phyloP scores from a whole-genome alignment of 192 early-diverging fungal species.

The Polychytrium aggregatum region DNA sequence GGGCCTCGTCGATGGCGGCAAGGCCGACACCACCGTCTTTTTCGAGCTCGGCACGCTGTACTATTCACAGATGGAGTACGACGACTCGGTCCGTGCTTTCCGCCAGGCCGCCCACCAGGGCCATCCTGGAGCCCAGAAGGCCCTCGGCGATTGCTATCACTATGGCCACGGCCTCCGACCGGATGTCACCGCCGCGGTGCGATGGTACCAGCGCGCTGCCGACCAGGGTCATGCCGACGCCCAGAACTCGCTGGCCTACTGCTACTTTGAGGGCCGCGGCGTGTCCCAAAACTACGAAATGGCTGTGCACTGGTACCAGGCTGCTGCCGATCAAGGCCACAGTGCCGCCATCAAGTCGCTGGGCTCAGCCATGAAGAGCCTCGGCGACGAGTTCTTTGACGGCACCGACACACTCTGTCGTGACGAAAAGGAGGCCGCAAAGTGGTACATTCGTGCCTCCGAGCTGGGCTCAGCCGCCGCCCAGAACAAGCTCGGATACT shows the following conservation, averaged over 20 bases:
- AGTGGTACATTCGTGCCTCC: constrained; percentile 27
- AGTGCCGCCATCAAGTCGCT: too few relatives aligned
- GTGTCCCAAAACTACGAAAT: background rate
- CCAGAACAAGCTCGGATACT: constrained; percentile 31
- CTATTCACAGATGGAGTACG: too few relatives aligned
- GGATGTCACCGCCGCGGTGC: constrained; percentile 13
- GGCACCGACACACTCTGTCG: too few relatives aligned
- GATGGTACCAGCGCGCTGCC: constrained; percentile 26
- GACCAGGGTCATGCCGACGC: constrained; percentile 26
- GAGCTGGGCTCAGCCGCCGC: constrained; percentile 17
- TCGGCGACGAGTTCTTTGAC: too few relatives aligned
- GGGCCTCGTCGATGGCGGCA: background rate
- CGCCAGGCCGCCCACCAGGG: constrained; percentile 15
- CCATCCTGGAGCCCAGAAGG: constrained; percentile 21
- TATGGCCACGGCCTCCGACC: constrained; percentile 20
- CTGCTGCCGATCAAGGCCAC: too few relatives aligned
- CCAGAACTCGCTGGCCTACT: too few relatives aligned
- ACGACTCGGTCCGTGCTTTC: too few relatives aligned
- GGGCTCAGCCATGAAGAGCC: too few relatives aligned
- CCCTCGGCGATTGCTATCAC: constrained; percentile 34
- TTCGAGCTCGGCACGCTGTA: too few relatives aligned
- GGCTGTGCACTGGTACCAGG: too few relatives aligned
- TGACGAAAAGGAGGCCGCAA: constrained; percentile 16
- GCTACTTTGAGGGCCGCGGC: too few relatives aligned
- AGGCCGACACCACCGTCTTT: background rate